Percentiles rank a stretch among this genome's conserved stretches.
Conservation (phyloP, 305 asterid species). For the Ruellia speciosa region DNA sequence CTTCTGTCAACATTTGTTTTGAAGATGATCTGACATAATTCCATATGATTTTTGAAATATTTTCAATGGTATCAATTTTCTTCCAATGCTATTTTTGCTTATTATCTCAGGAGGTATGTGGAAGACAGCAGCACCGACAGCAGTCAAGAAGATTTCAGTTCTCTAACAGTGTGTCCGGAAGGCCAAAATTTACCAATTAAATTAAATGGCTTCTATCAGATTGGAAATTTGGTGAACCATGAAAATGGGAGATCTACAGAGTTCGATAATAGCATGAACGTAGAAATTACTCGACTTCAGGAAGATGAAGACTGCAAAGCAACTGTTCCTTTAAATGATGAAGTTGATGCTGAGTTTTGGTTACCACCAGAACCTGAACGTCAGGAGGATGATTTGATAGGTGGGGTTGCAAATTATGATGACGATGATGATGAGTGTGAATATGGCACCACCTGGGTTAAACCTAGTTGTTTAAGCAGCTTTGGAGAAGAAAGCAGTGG, state of each 20-base stretch:
- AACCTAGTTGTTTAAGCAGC: slow-evolving; percentile 51
- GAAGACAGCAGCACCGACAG: slow-evolving; percentile 44
- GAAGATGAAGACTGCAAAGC: slow-evolving; percentile 26
- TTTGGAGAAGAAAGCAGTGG: slow-evolving; percentile 64
- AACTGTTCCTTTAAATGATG: slow-evolving; percentile 32
- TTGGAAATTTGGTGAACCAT: slow-evolving; percentile 15
- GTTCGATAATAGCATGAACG: too few species aligned
- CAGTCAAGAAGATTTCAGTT: slow-evolving; percentile 36
- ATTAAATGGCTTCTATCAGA: slow-evolving; percentile 24
- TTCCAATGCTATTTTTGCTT: neutral
- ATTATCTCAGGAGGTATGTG: slow-evolving; percentile 30
- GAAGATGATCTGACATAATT: slow-evolving; percentile 3
- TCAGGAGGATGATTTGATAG: slow-evolving; percentile 51
- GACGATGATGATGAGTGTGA: slow-evolving; percentile 70
- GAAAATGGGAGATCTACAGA: slow-evolving; percentile 26
- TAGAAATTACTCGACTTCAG: slow-evolving; percentile 28
- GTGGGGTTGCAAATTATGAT: slow-evolving; percentile 51
- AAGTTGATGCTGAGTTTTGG: slow-evolving; percentile 66
- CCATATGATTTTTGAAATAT: slow-evolving; percentile 9
- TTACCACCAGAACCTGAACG: slow-evolving; percentile 79
- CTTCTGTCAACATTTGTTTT: slow-evolving; percentile 16
- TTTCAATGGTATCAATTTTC: neutral
- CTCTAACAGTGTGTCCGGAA: slow-evolving; percentile 26
- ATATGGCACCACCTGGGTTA: slow-evolving; percentile 56
- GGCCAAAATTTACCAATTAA: slow-evolving; percentile 22